Evolutionary conservation across 495 filamentous ascomycete genomes (phyloP).

Genomic region (Hypoxylon subgilvum): DNA sequence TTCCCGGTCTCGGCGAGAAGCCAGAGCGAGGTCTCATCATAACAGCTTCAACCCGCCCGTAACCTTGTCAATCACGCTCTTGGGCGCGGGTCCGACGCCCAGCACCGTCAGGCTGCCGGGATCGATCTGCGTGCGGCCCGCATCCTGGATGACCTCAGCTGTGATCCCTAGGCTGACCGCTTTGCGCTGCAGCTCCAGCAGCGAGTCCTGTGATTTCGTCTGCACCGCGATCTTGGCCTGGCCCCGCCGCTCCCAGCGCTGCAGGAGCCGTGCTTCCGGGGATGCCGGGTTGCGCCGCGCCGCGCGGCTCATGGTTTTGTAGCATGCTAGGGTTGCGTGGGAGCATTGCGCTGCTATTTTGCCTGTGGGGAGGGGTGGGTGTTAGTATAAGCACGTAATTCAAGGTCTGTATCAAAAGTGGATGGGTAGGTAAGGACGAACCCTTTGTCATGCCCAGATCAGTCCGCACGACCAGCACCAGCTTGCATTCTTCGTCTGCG

Average conservation of each 20-base stretch:
- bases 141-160: slow-evolving; percentile 87
- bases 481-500: slow-evolving; percentile 83
- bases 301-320: slow-evolving; percentile 75
- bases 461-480: slow-evolving; percentile 89
- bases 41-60: slow-evolving; percentile 89
- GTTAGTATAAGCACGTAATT: background rate
- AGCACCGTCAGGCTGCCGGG: slow-evolving; percentile 88
- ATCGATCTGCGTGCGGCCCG: slow-evolving; percentile 97
- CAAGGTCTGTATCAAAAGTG: background rate
- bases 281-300: slow-evolving; percentile 53
- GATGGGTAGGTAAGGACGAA: slow-evolving; percentile 44
- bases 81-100: slow-evolving; percentile 86
- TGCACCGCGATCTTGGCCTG: slow-evolving; percentile 94
- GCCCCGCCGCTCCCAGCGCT: slow-evolving; percentile 80
- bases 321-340: slow-evolving; percentile 96
- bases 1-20: too few species aligned
- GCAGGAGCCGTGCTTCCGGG: slow-evolving; percentile 67
- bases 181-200: slow-evolving; percentile 75
- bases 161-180: slow-evolving; percentile 85
- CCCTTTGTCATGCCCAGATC: slow-evolving; percentile 97
- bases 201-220: slow-evolving; percentile 80
- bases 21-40: too few species aligned
- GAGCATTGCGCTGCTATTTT: slow-evolving; percentile 97
- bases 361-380: slow-evolving; percentile 57
- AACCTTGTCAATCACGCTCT: slow-evolving; percentile 82